Evolutionary conservation across 2,329 filamentous ascomycete genomes (phyloP).

Genomic region (Lasiodiplodia sp.): DNA sequence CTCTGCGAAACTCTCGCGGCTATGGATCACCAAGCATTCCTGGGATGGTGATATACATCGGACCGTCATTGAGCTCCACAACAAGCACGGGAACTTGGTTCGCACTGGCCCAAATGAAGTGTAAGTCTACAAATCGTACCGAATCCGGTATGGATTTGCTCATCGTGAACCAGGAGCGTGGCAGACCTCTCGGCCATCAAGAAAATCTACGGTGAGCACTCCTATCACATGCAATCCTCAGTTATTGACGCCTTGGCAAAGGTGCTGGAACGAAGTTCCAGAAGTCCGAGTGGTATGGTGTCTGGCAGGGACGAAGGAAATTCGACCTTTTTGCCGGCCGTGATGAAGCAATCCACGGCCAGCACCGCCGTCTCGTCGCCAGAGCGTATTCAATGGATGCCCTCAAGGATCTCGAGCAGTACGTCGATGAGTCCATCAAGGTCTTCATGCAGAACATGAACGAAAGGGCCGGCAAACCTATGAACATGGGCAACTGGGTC

Average conservation of each 20-base stretch:
- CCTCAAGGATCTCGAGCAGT: slow-evolving; percentile 48
- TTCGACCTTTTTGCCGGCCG: slow-evolving; percentile 51
- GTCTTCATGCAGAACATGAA: slow-evolving; percentile 45
- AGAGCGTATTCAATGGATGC: slow-evolving; percentile 48
- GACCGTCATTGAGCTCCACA: slow-evolving; percentile 40
- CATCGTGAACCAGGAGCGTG: slow-evolving; percentile 11
- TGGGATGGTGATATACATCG: slow-evolving; percentile 42
- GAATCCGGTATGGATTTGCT: background rate
- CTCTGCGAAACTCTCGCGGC: slow-evolving; percentile 36
- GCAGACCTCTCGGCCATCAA: slow-evolving; percentile 30
- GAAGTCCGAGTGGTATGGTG: slow-evolving; percentile 52
- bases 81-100: slow-evolving; percentile 40
- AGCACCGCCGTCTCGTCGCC: slow-evolving; percentile 43
- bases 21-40: slow-evolving; percentile 43
- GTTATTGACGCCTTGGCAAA: slow-evolving; percentile 19
- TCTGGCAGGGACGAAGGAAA: slow-evolving; percentile 49
- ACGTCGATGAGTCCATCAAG: slow-evolving; percentile 48
- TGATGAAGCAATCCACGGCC: slow-evolving; percentile 46
- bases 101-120: slow-evolving; percentile 29
- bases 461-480: slow-evolving; percentile 34
- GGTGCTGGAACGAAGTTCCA: slow-evolving; percentile 50
- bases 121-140: background rate
- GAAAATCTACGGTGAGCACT: slow-evolving; percentile 37
- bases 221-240: background rate
- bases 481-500: slow-evolving; percentile 49